A percentile compares a stretch with the other conserved stretches of the same genome.
Evolutionary conservation across 345 rosid genomes (phyloP).

Genomic region (Linum lewisii): DNA sequence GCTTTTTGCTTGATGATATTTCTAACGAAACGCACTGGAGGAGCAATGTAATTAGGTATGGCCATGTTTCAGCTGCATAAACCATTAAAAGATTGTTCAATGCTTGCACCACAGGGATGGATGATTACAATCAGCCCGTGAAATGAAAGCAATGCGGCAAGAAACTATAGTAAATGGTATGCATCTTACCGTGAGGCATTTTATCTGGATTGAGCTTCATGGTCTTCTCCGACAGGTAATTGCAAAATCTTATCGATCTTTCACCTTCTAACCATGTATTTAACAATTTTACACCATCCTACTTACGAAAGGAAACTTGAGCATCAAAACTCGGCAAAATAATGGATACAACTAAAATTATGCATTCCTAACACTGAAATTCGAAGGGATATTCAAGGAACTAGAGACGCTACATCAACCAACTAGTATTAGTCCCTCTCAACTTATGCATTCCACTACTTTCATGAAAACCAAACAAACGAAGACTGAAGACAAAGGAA

Average conservation of each 20-base stretch:
- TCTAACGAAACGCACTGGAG: conserved; percentile 60
- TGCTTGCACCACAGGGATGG: background rate
- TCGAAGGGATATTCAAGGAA: background rate
- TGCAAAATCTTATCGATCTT: conserved; percentile 50
- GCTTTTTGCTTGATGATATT: conserved; percentile 62
- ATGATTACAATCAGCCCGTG: no score
- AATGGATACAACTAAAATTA: no score
- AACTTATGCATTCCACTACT: background rate
- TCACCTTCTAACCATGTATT: conserved; percentile 77
- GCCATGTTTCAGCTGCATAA: conserved; percentile 88
- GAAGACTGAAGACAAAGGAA: conserved; percentile 1
- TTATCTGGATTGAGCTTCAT: conserved; percentile 52
- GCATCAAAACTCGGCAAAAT: background rate
- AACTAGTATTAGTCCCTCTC: no score
- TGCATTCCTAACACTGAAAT: background rate
- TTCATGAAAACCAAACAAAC: conserved; percentile 15
- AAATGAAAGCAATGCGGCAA: background rate
- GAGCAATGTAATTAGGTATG: conserved; percentile 58
- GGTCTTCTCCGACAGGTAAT: conserved; percentile 53
- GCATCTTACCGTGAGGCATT: conserved; percentile 59
- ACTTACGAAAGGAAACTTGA: conserved; percentile 4
- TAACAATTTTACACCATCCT: conserved; percentile 85
- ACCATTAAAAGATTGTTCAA: conserved; percentile 17
- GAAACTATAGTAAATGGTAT: background rate
- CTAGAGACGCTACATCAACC: no score